Base-by-base conservation (phyloP, 805 yeast genomes). In the Barnettozyma wickerhamii region DNA sequence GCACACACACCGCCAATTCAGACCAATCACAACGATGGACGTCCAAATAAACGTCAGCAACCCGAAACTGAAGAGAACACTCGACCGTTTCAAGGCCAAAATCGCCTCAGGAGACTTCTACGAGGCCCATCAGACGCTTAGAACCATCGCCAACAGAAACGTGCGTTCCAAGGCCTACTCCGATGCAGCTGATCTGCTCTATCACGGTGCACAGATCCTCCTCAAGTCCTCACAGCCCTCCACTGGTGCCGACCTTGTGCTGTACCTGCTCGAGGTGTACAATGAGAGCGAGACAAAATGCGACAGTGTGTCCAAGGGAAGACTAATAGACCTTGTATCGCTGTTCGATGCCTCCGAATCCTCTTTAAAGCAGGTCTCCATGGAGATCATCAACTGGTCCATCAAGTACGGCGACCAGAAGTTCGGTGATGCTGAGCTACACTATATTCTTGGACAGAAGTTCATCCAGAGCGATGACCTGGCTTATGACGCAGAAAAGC, bases 81-180 rank as follows among this genome's bases (percentile, higher is more conserved):
- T 83, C 33, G 77, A 71, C 18, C 67, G 93, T 49, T 84, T 83
- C 65, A 76, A 80, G 55, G 72, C 54, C 19, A 81, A 84, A 53
- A 82, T 91, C 48, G 75, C 73, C 37, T 73, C 73, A 37, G 87
- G 86, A 3, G 84, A 89, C 41, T 88, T 73, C 65, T 91, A 91
- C 59, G 99, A 93, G 59, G 98, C 98, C 0, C 96, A 91, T 60
- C 98, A 93, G 62, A 90, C 96, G 0, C 72, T 93, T 38, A 71
- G 96, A 55, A 88, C 98, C 6, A 84, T 91, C 40, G 85, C 86
- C 31, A 89, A 89, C 50, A 72, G 99, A 57, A 84, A 85, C 56
- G 82, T 84, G 32, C 77, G 85, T 48, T 58, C 79, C 19, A 77
- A 78, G 45, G 77, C 82, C 44, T 86, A 74, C 58, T 66, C 63